phyloP scores from a whole-genome alignment of 2,329 filamentous ascomycete species.

The Herpotrichia juniperi region DNA sequence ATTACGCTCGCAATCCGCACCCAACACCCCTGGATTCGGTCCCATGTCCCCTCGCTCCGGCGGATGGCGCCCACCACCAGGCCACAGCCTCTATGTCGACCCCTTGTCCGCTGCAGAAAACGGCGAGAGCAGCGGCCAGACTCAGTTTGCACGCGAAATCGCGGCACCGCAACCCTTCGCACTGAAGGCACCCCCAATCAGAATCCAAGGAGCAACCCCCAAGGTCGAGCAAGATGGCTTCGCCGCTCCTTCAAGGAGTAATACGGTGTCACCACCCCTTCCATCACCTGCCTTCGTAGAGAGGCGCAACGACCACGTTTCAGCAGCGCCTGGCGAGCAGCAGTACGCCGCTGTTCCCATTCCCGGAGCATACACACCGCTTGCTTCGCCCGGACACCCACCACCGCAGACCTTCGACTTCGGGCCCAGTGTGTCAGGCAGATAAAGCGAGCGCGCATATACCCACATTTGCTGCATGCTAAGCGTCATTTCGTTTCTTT shows the following conservation, averaged over 20 bases:
- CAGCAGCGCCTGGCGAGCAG: conserved; percentile 77
- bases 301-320: conserved; percentile 67
- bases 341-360: conserved; percentile 88
- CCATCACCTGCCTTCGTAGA: conserved; percentile 47
- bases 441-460: conserved; percentile 16
- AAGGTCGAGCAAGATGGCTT: conserved; percentile 70
- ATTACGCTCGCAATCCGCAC: conserved; percentile 76
- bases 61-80: conserved; percentile 54
- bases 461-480: neutral
- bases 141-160: conserved; percentile 50
- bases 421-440: conserved; percentile 34
- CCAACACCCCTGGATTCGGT: conserved; percentile 87
- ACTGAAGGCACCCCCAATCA: conserved; percentile 82
- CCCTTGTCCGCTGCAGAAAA: conserved; percentile 58
- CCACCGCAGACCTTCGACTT: conserved; percentile 46
- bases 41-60: conserved; percentile 68
- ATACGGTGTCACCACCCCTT: conserved; percentile 49
- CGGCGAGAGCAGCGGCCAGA: conserved; percentile 51
- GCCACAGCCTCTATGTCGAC: conserved; percentile 51
- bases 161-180: conserved; percentile 71
- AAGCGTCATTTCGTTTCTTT: conserved; percentile 4
- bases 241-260: conserved; percentile 44
- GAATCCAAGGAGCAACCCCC: conserved; percentile 78
- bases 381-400: conserved; percentile 51
- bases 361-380: conserved; percentile 75